Percentiles rank a stretch among this genome's conserved stretches.
Evolutionary conservation across 306 rosid species (phyloP).

Genomic region (Casuarina cunninghamiana): DNA sequence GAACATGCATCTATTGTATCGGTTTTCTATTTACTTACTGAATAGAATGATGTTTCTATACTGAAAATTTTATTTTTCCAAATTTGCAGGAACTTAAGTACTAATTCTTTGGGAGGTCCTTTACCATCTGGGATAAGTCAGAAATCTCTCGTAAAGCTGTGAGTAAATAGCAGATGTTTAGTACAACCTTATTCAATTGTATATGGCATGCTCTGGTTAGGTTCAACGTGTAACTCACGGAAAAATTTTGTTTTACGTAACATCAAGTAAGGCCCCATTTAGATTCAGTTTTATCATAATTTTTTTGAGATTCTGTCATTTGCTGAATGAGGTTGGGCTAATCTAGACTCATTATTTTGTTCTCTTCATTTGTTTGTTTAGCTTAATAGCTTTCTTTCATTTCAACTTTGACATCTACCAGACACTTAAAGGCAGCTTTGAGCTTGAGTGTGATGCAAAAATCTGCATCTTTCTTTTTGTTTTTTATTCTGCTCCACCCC

Average conservation of each 20-base stretch:
- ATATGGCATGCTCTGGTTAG: constrained; percentile 14
- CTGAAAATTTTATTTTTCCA: constrained; percentile 11
- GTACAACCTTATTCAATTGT: constrained; percentile 7
- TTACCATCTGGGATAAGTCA: constrained; percentile 74
- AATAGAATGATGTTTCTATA: neutral
- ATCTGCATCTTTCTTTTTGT: neutral
- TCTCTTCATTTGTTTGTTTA: neutral
- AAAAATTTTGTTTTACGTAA: constrained; percentile 6
- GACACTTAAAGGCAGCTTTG: neutral
- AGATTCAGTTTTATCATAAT: constrained; percentile 15
- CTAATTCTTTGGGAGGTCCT: constrained; percentile 68
- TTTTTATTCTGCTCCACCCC: neutral
- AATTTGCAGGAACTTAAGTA: constrained; percentile 71
- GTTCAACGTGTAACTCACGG: neutral
- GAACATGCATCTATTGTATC: neutral
- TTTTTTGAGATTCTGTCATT: neutral
- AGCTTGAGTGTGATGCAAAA: neutral
- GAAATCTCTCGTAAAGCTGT: constrained; percentile 66
- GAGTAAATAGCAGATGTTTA: constrained; percentile 41
- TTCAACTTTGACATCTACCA: neutral
- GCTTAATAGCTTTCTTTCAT: neutral
- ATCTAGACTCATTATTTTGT: neutral
- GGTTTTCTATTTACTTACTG: constrained; percentile 9
- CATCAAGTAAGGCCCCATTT: neutral
- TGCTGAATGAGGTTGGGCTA: neutral